Percentiles rank a stretch among this genome's conserved stretches.
These are phyloP conservation scores for Albizia julibrissin DNA, from an alignment of 306 rosid species.

Conservation along the genomic window DNA sequence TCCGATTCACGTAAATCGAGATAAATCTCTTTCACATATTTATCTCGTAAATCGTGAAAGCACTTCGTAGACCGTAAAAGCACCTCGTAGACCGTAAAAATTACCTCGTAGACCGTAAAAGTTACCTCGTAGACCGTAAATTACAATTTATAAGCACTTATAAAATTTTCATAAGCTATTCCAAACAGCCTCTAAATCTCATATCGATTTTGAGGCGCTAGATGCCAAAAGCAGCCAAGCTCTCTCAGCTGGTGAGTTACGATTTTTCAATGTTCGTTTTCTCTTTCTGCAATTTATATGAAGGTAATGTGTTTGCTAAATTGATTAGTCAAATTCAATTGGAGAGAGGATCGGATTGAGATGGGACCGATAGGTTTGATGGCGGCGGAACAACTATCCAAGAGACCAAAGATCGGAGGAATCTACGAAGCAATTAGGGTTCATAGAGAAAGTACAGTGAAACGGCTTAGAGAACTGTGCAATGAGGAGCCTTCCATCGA, in stretches of 20 bases:
- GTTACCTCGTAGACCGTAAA: too few species aligned
- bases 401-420: conserved; percentile 32
- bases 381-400: conserved; percentile 30
- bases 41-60: too few species aligned
- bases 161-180: too few species aligned
- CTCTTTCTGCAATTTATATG: neutral
- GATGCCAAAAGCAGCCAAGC: neutral
- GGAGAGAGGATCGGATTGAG: conserved; percentile 31
- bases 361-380: conserved; percentile 15
- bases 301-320: neutral
- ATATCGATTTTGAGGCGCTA: neutral
- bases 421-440: conserved; percentile 21
- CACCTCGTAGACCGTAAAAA: too few species aligned
- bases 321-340: neutral
- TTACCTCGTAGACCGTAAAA: too few species aligned
- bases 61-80: too few species aligned
- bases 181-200: too few species aligned
- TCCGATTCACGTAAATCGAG: too few species aligned
- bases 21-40: too few species aligned
- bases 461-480: conserved; percentile 34
- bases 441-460: conserved; percentile 24
- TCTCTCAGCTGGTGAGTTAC: conserved; percentile 24
- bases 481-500: conserved; percentile 26
- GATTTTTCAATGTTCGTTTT: neutral
- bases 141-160: too few species aligned